A percentile compares a stretch with the other conserved stretches of the same genome.
Conservation (phyloP, 768 basidiomycete genomes). For the Hypholoma sublateritium region DNA sequence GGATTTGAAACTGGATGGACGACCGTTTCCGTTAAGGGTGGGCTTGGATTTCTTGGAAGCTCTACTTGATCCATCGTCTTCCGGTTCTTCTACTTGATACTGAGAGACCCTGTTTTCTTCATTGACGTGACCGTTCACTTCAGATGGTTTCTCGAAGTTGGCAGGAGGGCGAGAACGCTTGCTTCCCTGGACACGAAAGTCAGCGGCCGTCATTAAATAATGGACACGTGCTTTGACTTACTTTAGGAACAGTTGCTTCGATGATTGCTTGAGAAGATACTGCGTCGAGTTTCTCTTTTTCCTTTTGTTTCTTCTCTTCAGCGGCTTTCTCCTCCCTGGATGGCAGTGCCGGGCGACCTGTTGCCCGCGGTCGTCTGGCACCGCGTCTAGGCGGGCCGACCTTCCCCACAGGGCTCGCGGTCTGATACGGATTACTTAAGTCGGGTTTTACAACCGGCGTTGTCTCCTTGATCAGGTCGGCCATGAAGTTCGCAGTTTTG, state of each 20-base stretch:
- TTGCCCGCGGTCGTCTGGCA: slow-evolving; percentile 42
- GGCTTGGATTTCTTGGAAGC: slow-evolving; percentile 52
- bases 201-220: neutral
- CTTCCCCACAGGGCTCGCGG: slow-evolving; percentile 61
- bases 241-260: slow-evolving; percentile 77
- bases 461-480: slow-evolving; percentile 68
- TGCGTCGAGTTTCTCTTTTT: slow-evolving; percentile 26
- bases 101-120: slow-evolving; percentile 5
- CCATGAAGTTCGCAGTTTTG: slow-evolving; percentile 67
- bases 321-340: slow-evolving; percentile 26
- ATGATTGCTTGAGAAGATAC: slow-evolving; percentile 67
- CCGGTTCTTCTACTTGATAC: slow-evolving; percentile 33
- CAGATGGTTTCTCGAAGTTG: slow-evolving; percentile 38
- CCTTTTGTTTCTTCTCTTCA: slow-evolving; percentile 28
- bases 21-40: slow-evolving; percentile 22
- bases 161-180: slow-evolving; percentile 76
- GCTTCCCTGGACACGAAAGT: slow-evolving; percentile 52
- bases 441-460: slow-evolving; percentile 66
- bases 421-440: slow-evolving; percentile 78
- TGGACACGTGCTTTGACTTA: slow-evolving; percentile 26
- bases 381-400: slow-evolving; percentile 41
- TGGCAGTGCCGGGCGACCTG: slow-evolving; percentile 37
- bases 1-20: slow-evolving; percentile 3
- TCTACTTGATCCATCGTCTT: slow-evolving; percentile 41
- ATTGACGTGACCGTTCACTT: neutral